Conservation (phyloP, 2,329 filamentous ascomycete species). For the Diplodia intermedia region DNA sequence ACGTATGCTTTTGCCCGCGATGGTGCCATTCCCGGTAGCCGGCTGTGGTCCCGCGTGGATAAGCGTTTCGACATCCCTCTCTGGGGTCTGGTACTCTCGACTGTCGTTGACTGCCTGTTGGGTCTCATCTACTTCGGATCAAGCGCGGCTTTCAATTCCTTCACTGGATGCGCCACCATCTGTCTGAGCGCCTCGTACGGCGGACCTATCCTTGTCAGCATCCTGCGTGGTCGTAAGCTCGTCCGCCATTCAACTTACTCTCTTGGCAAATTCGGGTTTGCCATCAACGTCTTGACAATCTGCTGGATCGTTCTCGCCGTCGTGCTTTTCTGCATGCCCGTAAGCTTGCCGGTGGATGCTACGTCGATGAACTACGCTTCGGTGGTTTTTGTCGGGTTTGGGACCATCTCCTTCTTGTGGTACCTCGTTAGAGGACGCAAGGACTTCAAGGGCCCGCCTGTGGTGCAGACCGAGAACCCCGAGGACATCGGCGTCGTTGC, state of each 20-base stretch:
- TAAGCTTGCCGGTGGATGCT: slow-evolving; percentile 51
- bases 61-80: slow-evolving; percentile 72
- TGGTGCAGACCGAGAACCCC: slow-evolving; percentile 46
- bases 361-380: slow-evolving; percentile 54
- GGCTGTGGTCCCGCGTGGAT: slow-evolving; percentile 71
- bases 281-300: slow-evolving; percentile 72
- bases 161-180: slow-evolving; percentile 81
- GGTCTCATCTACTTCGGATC: slow-evolving; percentile 83
- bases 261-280: slow-evolving; percentile 71
- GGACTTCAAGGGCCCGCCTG: slow-evolving; percentile 48
- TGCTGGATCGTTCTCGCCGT: slow-evolving; percentile 74
- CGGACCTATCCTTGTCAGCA: slow-evolving; percentile 74
- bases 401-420: slow-evolving; percentile 46
- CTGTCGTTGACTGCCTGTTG: slow-evolving; percentile 71
- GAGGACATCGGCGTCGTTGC: slow-evolving; percentile 45
- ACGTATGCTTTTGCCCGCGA: slow-evolving; percentile 79
- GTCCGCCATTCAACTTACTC: slow-evolving; percentile 72
- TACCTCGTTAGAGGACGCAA: slow-evolving; percentile 49
- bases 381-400: slow-evolving; percentile 51
- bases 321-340: slow-evolving; percentile 77
- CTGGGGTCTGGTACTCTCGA: slow-evolving; percentile 71
- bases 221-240: slow-evolving; percentile 70
- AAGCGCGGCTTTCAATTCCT: slow-evolving; percentile 77
- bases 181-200: slow-evolving; percentile 78
- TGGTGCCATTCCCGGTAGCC: slow-evolving; percentile 74